Conservation (phyloP, 441 rosid genomes). For the Erysimum pusillum region DNA sequence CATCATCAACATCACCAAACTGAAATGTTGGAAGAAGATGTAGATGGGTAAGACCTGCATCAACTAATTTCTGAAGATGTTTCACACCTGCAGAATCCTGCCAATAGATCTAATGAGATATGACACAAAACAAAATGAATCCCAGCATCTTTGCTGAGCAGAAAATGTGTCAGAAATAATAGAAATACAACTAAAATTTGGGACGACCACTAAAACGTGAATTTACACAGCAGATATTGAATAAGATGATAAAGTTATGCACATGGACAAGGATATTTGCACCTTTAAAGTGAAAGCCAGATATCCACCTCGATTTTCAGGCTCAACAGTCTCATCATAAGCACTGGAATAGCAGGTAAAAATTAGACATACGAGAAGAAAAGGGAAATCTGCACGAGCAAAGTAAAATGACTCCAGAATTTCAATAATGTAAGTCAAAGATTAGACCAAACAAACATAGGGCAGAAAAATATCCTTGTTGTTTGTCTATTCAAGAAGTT, state of each 20-base stretch:
- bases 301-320: conserved; percentile 78
- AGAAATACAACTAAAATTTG: conserved; percentile 2
- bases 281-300: conserved; percentile 90
- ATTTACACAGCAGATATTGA: not conserved
- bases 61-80: conserved; percentile 83
- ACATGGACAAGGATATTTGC: conserved; percentile 22
- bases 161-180: conserved; percentile 3
- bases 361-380: conserved; percentile 42
- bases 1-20: conserved; percentile 87
- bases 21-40: conserved; percentile 94
- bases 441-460: conserved; percentile 1
- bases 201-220: conserved; percentile 9
- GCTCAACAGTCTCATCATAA: conserved; percentile 69
- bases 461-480: conserved; percentile 1
- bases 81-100: conserved; percentile 85
- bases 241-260: conserved; percentile 29
- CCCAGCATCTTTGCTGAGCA: conserved; percentile 6
- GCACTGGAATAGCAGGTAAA: conserved; percentile 62
- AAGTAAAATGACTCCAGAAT: conserved; percentile 24
- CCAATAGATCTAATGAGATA: conserved; percentile 42
- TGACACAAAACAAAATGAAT: conserved; percentile 9
- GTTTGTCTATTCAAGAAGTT: not conserved
- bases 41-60: conserved; percentile 91
- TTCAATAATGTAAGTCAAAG: not conserved
- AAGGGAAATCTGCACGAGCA: conserved; percentile 34